phyloP scores from a whole-genome alignment of 2,329 filamentous ascomycete species.

The Xylaria sp. region DNA sequence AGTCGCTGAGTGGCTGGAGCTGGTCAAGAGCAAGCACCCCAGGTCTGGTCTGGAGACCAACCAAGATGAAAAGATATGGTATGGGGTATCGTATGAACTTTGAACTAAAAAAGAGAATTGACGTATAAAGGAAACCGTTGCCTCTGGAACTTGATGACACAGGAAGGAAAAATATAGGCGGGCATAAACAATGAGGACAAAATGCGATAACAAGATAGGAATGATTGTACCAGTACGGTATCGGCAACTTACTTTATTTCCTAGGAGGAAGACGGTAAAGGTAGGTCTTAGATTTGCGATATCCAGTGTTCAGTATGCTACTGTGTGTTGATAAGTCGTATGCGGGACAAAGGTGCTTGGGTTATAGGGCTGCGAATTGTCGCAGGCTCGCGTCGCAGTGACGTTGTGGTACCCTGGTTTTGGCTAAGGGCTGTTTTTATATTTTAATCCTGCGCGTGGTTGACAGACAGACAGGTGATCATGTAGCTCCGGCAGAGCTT shows the following conservation, averaged over 20 bases:
- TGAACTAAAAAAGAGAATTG: slow-evolving; percentile 1
- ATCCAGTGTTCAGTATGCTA: neutral
- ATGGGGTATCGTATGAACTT: slow-evolving; percentile 4
- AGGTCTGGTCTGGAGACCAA: slow-evolving; percentile 32
- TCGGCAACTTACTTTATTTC: slow-evolving; percentile 15
- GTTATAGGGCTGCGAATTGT: slow-evolving; percentile 28
- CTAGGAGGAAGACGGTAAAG: neutral
- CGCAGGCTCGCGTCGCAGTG: slow-evolving; percentile 27
- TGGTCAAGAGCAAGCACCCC: slow-evolving; percentile 32
- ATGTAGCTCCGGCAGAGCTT: slow-evolving; percentile 16
- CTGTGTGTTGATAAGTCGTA: neutral
- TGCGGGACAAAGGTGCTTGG: slow-evolving; percentile 17
- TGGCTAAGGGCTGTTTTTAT: neutral
- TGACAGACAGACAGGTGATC: slow-evolving; percentile 24
- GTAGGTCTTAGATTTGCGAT: neutral
- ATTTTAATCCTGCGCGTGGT: slow-evolving; percentile 15
- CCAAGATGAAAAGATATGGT: slow-evolving; percentile 26
- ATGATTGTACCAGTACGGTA: too few relatives aligned
- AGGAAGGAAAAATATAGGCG: slow-evolving; percentile 1
- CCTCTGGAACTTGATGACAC: neutral
- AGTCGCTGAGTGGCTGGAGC: slow-evolving; percentile 42
- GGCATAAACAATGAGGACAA: neutral
- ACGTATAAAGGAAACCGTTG: neutral
- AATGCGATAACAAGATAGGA: slow-evolving; percentile 2
- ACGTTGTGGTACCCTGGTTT: slow-evolving; percentile 26